Conservation (phyloP, 2,329 filamentous ascomycete genomes). For the Cordyceps pruinosa region DNA sequence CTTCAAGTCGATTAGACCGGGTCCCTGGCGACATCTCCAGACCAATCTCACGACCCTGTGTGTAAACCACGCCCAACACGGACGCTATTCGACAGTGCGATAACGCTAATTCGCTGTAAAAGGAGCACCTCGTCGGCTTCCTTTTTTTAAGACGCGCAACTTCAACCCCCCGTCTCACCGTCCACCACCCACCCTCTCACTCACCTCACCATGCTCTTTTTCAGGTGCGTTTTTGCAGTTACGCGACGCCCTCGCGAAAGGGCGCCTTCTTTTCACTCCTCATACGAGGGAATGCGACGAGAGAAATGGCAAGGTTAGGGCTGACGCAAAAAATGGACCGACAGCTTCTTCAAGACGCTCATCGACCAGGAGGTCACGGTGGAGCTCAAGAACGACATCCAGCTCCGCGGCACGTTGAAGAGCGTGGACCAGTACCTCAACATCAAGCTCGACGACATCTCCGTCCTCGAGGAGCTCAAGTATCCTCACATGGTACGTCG, state of each 20-base stretch:
- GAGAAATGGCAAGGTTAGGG: no score
- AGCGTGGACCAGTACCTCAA: slow-evolving; percentile 98
- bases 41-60: background rate
- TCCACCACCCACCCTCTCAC: background rate
- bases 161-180: background rate
- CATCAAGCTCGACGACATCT: slow-evolving; percentile 95
- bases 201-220: slow-evolving; percentile 36
- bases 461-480: slow-evolving; percentile 85
- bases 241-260: background rate
- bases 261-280: background rate
- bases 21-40: background rate
- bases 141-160: background rate
- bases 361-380: slow-evolving; percentile 96
- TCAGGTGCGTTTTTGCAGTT: slow-evolving; percentile 28
- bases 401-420: slow-evolving; percentile 90
- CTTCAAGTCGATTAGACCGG: background rate
- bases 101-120: no score
- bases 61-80: background rate
- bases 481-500: slow-evolving; percentile 78
- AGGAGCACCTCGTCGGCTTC: no score
- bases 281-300: no score
- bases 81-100: no score
- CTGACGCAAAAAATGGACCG: no score
- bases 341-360: slow-evolving; percentile 95
- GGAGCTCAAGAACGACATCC: slow-evolving; percentile 98